These are phyloP conservation scores for fission yeast (Schizosaccharomyces pombe) DNA, from an alignment of 805 yeast species.

Conservation along the genomic window DNA sequence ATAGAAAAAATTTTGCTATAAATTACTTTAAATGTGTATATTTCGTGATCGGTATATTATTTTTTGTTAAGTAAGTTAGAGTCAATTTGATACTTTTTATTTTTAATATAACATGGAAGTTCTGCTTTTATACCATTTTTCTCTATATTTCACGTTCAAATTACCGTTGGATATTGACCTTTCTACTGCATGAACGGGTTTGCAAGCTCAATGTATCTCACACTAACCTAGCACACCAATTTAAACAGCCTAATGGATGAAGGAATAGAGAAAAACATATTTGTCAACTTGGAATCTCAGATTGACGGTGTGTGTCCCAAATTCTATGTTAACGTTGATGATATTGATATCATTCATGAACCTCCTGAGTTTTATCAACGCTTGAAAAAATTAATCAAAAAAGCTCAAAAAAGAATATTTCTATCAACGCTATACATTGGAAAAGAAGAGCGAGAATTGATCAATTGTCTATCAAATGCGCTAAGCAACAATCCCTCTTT, in stretches of 20 bases:
- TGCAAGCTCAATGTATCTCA: no score
- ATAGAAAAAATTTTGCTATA: not conserved
- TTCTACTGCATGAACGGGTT: no score
- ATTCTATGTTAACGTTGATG: slow-evolving; percentile 12
- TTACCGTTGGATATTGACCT: no score
- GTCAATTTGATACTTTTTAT: no score
- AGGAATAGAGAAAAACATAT: not conserved
- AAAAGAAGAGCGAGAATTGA: slow-evolving; percentile 50
- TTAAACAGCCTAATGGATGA: no score
- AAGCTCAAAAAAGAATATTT: slow-evolving; percentile 46
- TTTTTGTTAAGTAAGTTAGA: no score
- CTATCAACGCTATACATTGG: slow-evolving; percentile 76
- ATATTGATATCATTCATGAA: slow-evolving; percentile 35
- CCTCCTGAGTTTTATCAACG: slow-evolving; percentile 54
- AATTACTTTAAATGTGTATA: no score
- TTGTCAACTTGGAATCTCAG: not conserved
- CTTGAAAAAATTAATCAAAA: slow-evolving; percentile 33
- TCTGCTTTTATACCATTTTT: no score
- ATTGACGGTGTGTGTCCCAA: slow-evolving; percentile 9
- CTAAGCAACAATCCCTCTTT: slow-evolving; percentile 34
- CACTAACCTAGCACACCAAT: no score
- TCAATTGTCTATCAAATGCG: slow-evolving; percentile 38
- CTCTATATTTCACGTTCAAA: no score
- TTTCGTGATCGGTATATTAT: no score
- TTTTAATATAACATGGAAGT: no score